Evolutionary conservation across 1,284 basidiomycete genomes (phyloP).

Genomic region (Marasmius sp.): DNA sequence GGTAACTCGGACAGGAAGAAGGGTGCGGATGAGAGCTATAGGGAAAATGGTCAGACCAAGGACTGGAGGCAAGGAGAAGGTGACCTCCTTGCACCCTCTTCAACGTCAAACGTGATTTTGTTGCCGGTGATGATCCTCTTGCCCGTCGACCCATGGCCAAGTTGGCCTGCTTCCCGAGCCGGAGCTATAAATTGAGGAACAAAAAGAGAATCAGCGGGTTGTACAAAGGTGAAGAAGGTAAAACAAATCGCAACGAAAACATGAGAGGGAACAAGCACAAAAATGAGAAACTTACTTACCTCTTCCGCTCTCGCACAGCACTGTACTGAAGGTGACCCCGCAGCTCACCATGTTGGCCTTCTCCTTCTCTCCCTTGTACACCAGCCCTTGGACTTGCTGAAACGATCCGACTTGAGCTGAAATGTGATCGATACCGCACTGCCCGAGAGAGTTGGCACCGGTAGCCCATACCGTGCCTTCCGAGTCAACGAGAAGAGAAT

Average conservation of each 20-base stretch:
- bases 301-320: conserved; percentile 80
- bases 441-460: conserved; percentile 83
- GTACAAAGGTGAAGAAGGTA: no score
- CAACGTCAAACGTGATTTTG: conserved; percentile 81
- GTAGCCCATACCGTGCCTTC: conserved; percentile 83
- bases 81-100: conserved; percentile 67
- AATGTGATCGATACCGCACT: conserved; percentile 68
- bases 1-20: conserved; percentile 75
- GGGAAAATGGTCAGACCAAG: conserved; percentile 10
- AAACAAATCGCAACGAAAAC: no score
- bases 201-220: conserved; percentile 6
- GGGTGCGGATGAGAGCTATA: conserved; percentile 67
- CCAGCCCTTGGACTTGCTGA: conserved; percentile 60
- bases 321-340: conserved; percentile 81
- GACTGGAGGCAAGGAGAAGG: conserved; percentile 5
- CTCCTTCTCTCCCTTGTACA: conserved; percentile 55
- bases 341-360: conserved; percentile 73
- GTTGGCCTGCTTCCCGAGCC: conserved; percentile 92
- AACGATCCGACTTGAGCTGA: conserved; percentile 67
- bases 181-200: conserved; percentile 71
- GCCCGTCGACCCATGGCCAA: conserved; percentile 89
- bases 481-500: conserved; percentile 82
- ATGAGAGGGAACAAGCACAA: no score
- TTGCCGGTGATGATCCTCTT: conserved; percentile 85
- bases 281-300: conserved; percentile 36